Percentiles rank a stretch among this genome's conserved stretches.
These are phyloP conservation scores for Mycosarcoma maydis DNA, from an alignment of 1,284 basidiomycete genomes.

Conservation along the genomic window DNA sequence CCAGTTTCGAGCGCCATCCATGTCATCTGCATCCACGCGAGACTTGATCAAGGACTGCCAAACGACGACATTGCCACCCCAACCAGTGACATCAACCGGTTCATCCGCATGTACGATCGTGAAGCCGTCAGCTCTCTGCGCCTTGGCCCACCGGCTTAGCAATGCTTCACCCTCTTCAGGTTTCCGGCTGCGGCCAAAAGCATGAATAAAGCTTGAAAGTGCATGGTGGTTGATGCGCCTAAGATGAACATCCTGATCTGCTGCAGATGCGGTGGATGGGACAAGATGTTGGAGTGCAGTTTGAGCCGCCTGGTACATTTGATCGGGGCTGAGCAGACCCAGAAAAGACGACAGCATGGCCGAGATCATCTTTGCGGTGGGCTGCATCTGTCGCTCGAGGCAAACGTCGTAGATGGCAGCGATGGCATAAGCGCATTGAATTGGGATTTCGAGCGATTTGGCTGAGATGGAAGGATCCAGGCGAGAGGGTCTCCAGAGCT, in stretches of 20 bases:
- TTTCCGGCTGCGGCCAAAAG: slow-evolving; percentile 9
- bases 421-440: slow-evolving; percentile 45
- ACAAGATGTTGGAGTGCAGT: slow-evolving; percentile 9
- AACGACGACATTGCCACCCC: slow-evolving; percentile 23
- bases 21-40: slow-evolving; percentile 16
- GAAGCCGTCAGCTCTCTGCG: slow-evolving; percentile 1
- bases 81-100: slow-evolving; percentile 19
- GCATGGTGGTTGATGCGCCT: slow-evolving; percentile 19
- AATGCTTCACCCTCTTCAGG: slow-evolving; percentile 24
- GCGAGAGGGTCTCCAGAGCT: slow-evolving; percentile 26
- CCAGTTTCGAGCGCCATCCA: slow-evolving; percentile 26
- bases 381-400: slow-evolving; percentile 2
- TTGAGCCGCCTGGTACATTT: slow-evolving; percentile 13
- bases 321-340: slow-evolving; percentile 4
- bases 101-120: slow-evolving; percentile 6
- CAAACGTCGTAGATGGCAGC: slow-evolving; percentile 35
- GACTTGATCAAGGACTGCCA: slow-evolving; percentile 32
- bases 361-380: slow-evolving; percentile 28
- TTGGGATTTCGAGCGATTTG: slow-evolving; percentile 24
- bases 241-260: background rate
- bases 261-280: background rate
- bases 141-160: slow-evolving; percentile 21
- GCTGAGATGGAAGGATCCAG: slow-evolving; percentile 24
- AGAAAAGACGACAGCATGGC: slow-evolving; percentile 26
- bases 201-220: slow-evolving; percentile 20